Percentiles rank a stretch among this genome's conserved stretches.
Evolutionary conservation across 306 rosid genomes (phyloP).

Genomic region (Canavalia ensiformis): DNA sequence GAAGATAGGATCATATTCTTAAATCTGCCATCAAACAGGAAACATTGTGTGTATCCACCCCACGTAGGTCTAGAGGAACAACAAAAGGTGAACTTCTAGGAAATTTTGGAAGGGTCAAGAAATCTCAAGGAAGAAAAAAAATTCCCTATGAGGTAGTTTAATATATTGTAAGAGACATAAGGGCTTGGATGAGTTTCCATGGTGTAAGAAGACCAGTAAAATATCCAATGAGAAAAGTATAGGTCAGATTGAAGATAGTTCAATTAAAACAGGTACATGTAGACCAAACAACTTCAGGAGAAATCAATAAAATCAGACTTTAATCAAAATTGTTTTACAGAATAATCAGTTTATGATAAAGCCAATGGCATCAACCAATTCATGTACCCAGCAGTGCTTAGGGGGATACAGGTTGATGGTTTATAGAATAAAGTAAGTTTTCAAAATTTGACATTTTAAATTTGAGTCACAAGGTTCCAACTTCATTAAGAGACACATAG

Average conservation of each 20-base stretch:
- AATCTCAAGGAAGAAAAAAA: neutral
- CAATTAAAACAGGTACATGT: neutral
- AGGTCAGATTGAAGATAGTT: neutral
- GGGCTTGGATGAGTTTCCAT: neutral
- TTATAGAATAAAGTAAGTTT: neutral
- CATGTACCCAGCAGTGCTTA: neutral
- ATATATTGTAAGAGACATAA: neutral
- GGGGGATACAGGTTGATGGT: neutral
- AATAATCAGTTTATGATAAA: neutral
- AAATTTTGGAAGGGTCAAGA: neutral
- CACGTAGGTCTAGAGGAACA: neutral
- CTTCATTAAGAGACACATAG: neutral
- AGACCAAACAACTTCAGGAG: neutral
- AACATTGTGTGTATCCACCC: neutral
- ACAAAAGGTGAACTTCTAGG: neutral
- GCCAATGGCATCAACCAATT: neutral
- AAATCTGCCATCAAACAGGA: neutral
- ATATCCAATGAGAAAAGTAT: neutral
- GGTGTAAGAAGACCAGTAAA: neutral
- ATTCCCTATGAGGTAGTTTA: neutral
- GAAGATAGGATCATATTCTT: constrained; percentile 3
- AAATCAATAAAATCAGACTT: neutral
- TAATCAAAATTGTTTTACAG: neutral
- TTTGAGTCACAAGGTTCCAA: neutral
- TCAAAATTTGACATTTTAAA: neutral